phyloP scores from a whole-genome alignment of 2,329 filamentous ascomycete species.

The Trichoderma sp. region DNA sequence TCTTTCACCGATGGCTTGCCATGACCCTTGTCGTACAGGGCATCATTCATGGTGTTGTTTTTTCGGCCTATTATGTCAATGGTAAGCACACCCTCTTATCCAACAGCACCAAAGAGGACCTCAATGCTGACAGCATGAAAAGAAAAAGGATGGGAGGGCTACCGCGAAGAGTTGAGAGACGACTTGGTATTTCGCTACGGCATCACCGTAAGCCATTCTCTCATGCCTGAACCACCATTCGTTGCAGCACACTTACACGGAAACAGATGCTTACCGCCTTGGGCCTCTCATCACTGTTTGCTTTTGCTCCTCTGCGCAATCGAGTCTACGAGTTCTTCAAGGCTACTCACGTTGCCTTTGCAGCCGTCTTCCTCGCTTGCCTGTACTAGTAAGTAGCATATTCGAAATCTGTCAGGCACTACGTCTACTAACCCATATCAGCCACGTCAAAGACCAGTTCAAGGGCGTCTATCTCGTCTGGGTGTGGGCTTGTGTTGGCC shows the following conservation, averaged over 20 bases:
- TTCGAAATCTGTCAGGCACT: neutral
- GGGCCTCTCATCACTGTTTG: slow-evolving; percentile 18
- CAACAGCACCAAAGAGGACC: neutral
- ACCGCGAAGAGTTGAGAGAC: slow-evolving; percentile 14
- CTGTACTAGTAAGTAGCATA: slow-evolving; percentile 48
- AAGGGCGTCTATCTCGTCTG: slow-evolving; percentile 31
- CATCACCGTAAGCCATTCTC: slow-evolving; percentile 20
- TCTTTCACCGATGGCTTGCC: slow-evolving; percentile 65
- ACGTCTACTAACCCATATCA: slow-evolving; percentile 12
- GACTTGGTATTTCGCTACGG: slow-evolving; percentile 27
- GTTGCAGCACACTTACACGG: neutral
- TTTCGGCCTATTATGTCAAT: slow-evolving; percentile 31
- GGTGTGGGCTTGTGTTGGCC: slow-evolving; percentile 45
- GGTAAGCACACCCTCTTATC: slow-evolving; percentile 7
- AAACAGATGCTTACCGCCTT: slow-evolving; percentile 24
- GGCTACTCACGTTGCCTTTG: slow-evolving; percentile 49
- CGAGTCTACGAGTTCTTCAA: slow-evolving; percentile 50
- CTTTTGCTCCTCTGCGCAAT: slow-evolving; percentile 23
- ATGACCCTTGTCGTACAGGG: slow-evolving; percentile 59
- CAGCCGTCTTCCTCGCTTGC: slow-evolving; percentile 48
- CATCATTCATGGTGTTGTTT: slow-evolving; percentile 50
- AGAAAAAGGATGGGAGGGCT: slow-evolving; percentile 30
- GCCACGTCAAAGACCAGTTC: slow-evolving; percentile 31
- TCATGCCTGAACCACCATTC: neutral
- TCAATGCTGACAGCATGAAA: neutral